Evolutionary conservation across 179 eudicot genomes (phyloP).

Genomic region (Beta macrorhiza): DNA sequence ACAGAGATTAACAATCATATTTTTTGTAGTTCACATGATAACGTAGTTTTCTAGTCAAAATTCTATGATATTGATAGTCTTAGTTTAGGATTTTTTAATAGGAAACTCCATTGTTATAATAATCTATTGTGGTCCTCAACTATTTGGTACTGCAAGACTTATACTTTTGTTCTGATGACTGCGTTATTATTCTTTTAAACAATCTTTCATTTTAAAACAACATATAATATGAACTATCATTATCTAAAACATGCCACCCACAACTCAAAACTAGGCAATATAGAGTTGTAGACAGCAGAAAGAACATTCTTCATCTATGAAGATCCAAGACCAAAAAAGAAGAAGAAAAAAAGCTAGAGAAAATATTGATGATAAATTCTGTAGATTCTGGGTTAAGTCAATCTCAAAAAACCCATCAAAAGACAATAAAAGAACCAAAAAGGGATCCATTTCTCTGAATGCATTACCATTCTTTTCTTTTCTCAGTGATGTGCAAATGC

Average conservation of each 20-base stretch:
- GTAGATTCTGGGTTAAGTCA: neutral
- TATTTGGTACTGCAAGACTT: neutral
- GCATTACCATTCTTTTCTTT: slow-evolving; percentile 50
- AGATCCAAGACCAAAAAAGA: neutral
- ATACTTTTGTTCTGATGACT: slow-evolving; percentile 8
- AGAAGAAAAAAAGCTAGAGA: slow-evolving; percentile 2
- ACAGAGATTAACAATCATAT: too few species aligned
- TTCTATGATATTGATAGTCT: neutral
- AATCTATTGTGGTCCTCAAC: slow-evolving; percentile 2
- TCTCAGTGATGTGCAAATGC: slow-evolving; percentile 54
- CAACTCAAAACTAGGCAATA: slow-evolving; percentile 20
- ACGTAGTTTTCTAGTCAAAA: neutral
- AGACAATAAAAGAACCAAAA: neutral
- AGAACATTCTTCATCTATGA: too few species aligned
- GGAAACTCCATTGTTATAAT: neutral
- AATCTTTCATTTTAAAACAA: slow-evolving; percentile 10
- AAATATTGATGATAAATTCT: slow-evolving; percentile 23
- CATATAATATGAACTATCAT: slow-evolving; percentile 28
- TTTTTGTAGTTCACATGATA: neutral
- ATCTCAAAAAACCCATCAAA: neutral
- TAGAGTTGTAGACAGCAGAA: slow-evolving; percentile 1
- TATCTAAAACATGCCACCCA: slow-evolving; percentile 39
- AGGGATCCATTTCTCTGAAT: slow-evolving; percentile 23
- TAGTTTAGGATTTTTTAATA: neutral
- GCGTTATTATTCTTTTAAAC: slow-evolving; percentile 15